Percentiles rank a stretch among this genome's conserved stretches.
Evolutionary conservation across 768 basidiomycete species (phyloP).

Genomic region (Daedalea quercina): DNA sequence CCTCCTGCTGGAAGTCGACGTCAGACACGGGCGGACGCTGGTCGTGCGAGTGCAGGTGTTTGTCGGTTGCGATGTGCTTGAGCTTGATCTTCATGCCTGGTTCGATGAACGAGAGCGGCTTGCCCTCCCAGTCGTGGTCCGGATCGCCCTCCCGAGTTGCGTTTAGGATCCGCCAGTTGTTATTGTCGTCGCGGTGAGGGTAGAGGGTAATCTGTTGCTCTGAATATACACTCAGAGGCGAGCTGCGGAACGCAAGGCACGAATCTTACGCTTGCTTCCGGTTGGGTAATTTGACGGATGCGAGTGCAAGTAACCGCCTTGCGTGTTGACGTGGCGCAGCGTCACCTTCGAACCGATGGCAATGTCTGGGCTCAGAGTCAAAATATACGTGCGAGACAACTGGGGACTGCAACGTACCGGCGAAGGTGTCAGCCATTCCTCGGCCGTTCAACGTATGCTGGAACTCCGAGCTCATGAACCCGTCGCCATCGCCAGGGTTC

Average conservation of each 20-base stretch:
- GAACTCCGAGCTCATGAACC: conserved; percentile 99
- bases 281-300: conserved; percentile 85
- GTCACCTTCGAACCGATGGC: conserved; percentile 77
- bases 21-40: conserved; percentile 91
- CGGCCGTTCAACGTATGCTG: conserved; percentile 90
- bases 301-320: conserved; percentile 98
- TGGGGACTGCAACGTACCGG: conserved; percentile 43
- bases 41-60: conserved; percentile 92
- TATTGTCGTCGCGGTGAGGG: conserved; percentile 96
- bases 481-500: conserved; percentile 93
- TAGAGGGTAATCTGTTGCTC: conserved; percentile 99
- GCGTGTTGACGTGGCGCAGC: conserved; percentile 90
- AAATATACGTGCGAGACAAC: not conserved
- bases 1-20: conserved; percentile 99
- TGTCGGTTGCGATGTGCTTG: conserved; percentile 73
- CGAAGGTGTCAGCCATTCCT: conserved; percentile 89
- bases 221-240: conserved; percentile 23
- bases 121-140: conserved; percentile 40
- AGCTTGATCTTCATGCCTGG: conserved; percentile 72
- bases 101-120: conserved; percentile 57
- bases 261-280: conserved; percentile 77
- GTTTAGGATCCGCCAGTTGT: conserved; percentile 84
- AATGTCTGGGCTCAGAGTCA: conserved; percentile 55
- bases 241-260: not conserved
- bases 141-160: conserved; percentile 43